These are phyloP conservation scores for Cadophora luteo-olivacea DNA, from an alignment of 2,329 filamentous ascomycete species.

Conservation along the genomic window DNA sequence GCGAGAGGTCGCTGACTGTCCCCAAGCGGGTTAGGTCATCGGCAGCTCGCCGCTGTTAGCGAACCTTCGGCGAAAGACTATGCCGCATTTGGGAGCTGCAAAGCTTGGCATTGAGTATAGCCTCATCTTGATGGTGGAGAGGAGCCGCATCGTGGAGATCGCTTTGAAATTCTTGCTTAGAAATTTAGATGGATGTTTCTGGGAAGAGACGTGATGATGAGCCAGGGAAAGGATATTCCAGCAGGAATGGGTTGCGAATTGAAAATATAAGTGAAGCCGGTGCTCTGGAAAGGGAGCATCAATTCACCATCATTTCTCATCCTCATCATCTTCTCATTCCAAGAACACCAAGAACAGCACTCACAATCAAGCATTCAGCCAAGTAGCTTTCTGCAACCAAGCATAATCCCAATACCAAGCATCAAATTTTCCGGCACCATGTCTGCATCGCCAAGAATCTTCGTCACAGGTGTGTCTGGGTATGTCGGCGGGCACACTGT, in stretches of 20 bases:
- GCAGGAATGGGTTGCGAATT: background rate
- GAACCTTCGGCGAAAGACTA: background rate
- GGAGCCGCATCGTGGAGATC: background rate
- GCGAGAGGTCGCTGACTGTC: background rate
- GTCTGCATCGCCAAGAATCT: constrained; percentile 31
- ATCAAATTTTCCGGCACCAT: background rate
- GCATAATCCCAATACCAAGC: background rate
- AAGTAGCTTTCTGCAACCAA: background rate
- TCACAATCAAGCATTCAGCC: background rate
- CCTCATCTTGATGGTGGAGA: constrained; percentile 12
- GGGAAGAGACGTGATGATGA: background rate
- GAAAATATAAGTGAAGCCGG: constrained; percentile 4
- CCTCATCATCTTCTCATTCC: background rate
- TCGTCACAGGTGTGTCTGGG: constrained; percentile 37
- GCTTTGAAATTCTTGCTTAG: constrained; percentile 15
- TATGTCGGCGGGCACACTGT: constrained; percentile 36
- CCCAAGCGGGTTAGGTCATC: background rate
- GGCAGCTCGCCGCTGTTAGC: constrained; percentile 5
- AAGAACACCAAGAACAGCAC: background rate
- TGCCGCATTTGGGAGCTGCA: background rate
- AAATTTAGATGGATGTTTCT: background rate
- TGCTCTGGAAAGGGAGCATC: background rate
- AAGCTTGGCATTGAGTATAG: constrained; percentile 15
- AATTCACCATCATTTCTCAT: background rate
- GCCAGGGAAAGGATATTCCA: background rate